Evolutionary conservation across 768 basidiomycete species (phyloP).

Genomic region (Mrakia blollopis): DNA sequence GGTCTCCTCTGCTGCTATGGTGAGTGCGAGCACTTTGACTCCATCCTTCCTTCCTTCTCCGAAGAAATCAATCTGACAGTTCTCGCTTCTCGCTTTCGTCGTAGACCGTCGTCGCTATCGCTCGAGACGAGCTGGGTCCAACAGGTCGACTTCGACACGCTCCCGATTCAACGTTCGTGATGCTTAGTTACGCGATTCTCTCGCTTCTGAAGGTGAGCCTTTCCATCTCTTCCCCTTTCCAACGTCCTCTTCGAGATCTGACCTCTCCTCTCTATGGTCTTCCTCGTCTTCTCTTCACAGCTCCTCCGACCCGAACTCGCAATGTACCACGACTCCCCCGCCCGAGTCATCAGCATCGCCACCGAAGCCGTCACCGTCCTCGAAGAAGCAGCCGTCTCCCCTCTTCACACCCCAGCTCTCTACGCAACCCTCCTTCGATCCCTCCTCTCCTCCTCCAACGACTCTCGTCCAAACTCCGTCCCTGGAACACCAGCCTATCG

Average conservation of each 20-base stretch:
- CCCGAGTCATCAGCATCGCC: slow-evolving; percentile 57
- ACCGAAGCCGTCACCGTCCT: slow-evolving; percentile 76
- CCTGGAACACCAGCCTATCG: neutral
- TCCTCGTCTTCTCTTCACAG: slow-evolving; percentile 45
- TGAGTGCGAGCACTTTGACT: slow-evolving; percentile 15
- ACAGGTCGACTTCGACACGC: slow-evolving; percentile 27
- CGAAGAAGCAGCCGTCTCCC: slow-evolving; percentile 68
- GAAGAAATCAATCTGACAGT: no score
- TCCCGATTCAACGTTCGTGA: slow-evolving; percentile 30
- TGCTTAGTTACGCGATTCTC: slow-evolving; percentile 49
- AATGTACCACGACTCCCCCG: slow-evolving; percentile 29
- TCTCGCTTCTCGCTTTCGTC: neutral
- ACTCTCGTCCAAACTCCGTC: slow-evolving; percentile 26
- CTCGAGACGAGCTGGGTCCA: slow-evolving; percentile 27
- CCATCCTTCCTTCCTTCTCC: neutral
- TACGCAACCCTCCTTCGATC: slow-evolving; percentile 79
- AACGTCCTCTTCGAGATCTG: neutral
- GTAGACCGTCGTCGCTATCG: slow-evolving; percentile 27
- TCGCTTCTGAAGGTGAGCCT: slow-evolving; percentile 84
- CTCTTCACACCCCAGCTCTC: slow-evolving; percentile 80
- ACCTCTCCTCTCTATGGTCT: slow-evolving; percentile 33
- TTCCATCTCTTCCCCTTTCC: slow-evolving; percentile 29
- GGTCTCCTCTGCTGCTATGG: slow-evolving; percentile 43
- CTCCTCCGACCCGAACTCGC: slow-evolving; percentile 76
- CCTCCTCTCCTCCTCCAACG: slow-evolving; percentile 45